phyloP scores from a whole-genome alignment of 805 yeast species.

The Nakazawaea peltata region DNA sequence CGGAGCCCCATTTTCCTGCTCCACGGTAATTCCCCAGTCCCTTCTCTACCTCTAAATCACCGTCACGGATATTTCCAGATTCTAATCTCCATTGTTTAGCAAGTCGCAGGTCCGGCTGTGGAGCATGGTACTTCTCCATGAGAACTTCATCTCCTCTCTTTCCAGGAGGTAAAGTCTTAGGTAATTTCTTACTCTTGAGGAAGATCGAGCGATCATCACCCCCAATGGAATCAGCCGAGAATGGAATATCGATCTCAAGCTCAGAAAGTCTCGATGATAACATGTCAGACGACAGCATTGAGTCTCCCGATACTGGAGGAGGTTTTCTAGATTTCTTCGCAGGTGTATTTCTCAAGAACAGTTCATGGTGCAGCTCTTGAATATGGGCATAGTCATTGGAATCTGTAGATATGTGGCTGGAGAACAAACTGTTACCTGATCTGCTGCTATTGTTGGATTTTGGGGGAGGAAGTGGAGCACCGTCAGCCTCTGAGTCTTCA shows the following conservation, averaged over 20 bases:
- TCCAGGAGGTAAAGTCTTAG: constrained; percentile 5
- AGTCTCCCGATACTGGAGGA: background rate
- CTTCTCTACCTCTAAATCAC: constrained; percentile 10
- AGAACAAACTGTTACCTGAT: constrained; percentile 10
- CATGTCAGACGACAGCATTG: background rate
- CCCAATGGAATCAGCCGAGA: constrained; percentile 10
- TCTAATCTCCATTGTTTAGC: constrained; percentile 6
- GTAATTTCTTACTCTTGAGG: constrained; percentile 5
- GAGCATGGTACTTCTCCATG: constrained; percentile 33
- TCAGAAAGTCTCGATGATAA: constrained; percentile 2
- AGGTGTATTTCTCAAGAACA: constrained; percentile 2
- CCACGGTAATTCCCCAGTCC: constrained; percentile 12
- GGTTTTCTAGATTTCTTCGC: constrained; percentile 3
- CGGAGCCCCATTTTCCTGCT: constrained; percentile 9
- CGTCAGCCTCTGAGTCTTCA: constrained; percentile 9
- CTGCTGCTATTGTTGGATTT: constrained; percentile 9
- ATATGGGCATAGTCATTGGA: constrained; percentile 6
- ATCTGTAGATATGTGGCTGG: constrained; percentile 5
- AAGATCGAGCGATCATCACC: background rate
- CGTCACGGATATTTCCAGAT: constrained; percentile 7
- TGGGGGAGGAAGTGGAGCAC: constrained; percentile 9
- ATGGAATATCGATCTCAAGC: constrained; percentile 6
- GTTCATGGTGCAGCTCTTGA: constrained; percentile 2
- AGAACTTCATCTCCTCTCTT: constrained; percentile 22
- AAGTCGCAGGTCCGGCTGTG: constrained; percentile 32